Conservation (phyloP, 129 eudicot species). For the Helichrysum umbraculigerum region DNA sequence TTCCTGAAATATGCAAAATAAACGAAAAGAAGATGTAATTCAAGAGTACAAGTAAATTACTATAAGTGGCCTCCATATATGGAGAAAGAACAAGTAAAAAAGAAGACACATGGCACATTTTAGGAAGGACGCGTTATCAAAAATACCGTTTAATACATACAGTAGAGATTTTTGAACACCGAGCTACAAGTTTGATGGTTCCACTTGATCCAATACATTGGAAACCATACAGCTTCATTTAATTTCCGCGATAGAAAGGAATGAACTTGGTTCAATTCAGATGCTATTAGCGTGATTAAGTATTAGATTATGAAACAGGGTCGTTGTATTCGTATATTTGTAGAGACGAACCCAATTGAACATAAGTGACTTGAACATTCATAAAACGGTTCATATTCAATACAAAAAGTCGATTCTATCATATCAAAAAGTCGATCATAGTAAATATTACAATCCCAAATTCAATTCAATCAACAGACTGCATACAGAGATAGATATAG, state of each 20-base stretch:
- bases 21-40: no score
- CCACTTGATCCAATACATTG: background rate
- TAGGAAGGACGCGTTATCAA: no score
- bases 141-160: no score
- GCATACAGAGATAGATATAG: background rate
- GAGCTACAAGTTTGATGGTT: slow-evolving; percentile 16
- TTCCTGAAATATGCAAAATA: no score
- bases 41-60: no score
- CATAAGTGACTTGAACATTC: background rate
- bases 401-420: no score
- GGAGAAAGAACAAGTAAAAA: no score
- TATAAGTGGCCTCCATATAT: no score
- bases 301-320: background rate
- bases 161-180: no score
- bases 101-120: no score
- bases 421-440: background rate
- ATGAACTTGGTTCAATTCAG: background rate
- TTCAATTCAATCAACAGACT: background rate
- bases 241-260: background rate
- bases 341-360: background rate
- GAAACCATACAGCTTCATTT: no score
- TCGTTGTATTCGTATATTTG: background rate
- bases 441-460: slow-evolving; percentile 5
- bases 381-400: background rate
- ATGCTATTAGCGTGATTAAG: background rate